These are phyloP conservation scores for Penicillium freii DNA, from an alignment of 2,329 filamentous ascomycete genomes.

Conservation along the genomic window DNA sequence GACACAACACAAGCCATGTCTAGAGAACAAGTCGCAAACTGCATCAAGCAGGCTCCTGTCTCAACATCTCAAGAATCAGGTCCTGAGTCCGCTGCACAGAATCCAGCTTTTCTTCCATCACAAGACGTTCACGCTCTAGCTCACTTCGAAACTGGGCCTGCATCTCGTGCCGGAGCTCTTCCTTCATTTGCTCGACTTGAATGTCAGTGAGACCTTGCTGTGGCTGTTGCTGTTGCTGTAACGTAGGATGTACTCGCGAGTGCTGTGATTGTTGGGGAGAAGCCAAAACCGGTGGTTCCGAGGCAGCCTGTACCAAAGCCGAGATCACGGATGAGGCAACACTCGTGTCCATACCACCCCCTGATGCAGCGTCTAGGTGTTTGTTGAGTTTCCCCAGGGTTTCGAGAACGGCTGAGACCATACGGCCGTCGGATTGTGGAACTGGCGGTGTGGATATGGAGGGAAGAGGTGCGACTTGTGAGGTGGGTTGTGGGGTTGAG, in stretches of 20 bases:
- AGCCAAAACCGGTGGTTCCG: neutral
- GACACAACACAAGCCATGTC: neutral
- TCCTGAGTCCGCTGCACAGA: slow-evolving; percentile 42
- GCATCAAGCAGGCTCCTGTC: slow-evolving; percentile 34
- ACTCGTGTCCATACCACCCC: neutral
- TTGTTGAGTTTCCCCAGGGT: slow-evolving; percentile 40
- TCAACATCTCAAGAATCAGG: slow-evolving; percentile 43
- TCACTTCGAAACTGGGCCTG: slow-evolving; percentile 34
- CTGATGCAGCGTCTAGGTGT: slow-evolving; percentile 32
- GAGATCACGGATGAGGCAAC: slow-evolving; percentile 26
- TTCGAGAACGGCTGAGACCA: slow-evolving; percentile 38
- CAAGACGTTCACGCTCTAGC: slow-evolving; percentile 33
- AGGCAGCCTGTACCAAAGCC: slow-evolving; percentile 22
- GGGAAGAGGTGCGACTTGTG: neutral
- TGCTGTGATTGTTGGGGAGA: neutral
- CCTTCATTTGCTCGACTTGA: slow-evolving; percentile 28
- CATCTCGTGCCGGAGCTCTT: slow-evolving; percentile 37
- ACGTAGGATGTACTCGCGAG: neutral
- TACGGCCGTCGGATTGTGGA: slow-evolving; percentile 21
- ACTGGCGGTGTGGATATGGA: slow-evolving; percentile 10
- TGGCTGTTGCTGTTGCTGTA: neutral
- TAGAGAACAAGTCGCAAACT: neutral
- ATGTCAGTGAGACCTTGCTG: neutral
- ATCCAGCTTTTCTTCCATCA: slow-evolving; percentile 38
- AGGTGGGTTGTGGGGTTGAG: slow-evolving; percentile 18